Evolutionary conservation across 305 asterid species (phyloP).

Genomic region (Rubia tinctorum): DNA sequence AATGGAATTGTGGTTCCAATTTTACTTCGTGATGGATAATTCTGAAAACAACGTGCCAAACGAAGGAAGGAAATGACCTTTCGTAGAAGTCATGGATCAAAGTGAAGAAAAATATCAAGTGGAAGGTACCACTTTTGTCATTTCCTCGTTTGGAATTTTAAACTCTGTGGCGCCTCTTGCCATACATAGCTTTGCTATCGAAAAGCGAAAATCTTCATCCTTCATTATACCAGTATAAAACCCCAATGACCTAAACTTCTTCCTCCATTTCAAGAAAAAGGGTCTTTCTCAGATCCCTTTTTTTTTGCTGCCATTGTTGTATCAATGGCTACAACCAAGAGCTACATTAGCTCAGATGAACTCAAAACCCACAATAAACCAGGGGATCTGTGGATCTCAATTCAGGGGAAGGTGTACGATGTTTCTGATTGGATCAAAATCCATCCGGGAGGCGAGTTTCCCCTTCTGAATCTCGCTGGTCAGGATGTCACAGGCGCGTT

Average conservation of each 20-base stretch:
- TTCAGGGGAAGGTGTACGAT: constrained; percentile 53
- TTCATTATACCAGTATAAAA: neutral
- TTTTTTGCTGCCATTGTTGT: neutral
- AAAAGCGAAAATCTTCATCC: neutral
- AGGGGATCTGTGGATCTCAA: constrained; percentile 93
- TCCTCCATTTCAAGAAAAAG: neutral
- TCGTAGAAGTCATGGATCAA: neutral
- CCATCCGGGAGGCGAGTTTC: constrained; percentile 7
- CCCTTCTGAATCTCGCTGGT: constrained; percentile 12
- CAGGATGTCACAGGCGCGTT: constrained; percentile 59
- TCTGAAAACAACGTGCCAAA: neutral
- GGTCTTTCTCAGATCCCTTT: constrained; percentile 8
- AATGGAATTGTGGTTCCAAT: neutral
- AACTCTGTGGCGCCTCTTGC: neutral
- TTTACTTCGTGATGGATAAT: neutral
- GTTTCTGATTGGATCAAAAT: constrained; percentile 10
- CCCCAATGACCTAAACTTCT: neutral
- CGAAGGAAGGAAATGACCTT: neutral
- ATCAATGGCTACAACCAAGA: constrained; percentile 8
- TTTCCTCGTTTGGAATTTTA: neutral
- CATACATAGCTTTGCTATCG: neutral
- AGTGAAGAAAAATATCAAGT: neutral
- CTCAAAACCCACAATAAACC: constrained; percentile 59
- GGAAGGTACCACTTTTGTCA: neutral
- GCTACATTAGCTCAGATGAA: constrained; percentile 11